phyloP scores from a whole-genome alignment of 768 basidiomycete genomes.

The Chalciporus chontae region DNA sequence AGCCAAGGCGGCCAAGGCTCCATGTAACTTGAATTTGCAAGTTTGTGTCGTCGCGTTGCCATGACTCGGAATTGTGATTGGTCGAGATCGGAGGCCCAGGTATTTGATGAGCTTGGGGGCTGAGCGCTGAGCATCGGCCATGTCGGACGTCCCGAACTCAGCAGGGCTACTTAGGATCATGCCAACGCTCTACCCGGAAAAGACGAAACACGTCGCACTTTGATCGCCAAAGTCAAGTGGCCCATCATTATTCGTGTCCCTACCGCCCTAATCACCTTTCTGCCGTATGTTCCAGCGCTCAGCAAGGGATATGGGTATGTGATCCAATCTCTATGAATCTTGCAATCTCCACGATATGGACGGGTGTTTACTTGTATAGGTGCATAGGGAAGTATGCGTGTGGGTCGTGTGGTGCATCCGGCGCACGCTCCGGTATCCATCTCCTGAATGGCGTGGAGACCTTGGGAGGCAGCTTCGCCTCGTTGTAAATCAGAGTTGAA shows the following conservation, averaged over 20 bases:
- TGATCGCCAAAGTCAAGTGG: background rate
- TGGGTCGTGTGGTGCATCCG: constrained; percentile 80
- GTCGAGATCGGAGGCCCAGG: no score
- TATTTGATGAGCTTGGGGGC: no score
- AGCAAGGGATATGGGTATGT: constrained; percentile 26
- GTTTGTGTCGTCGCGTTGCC: no score
- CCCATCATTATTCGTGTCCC: background rate
- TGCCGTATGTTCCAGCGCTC: constrained; percentile 5
- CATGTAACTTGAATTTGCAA: no score
- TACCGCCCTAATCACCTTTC: background rate
- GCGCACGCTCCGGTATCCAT: constrained; percentile 71
- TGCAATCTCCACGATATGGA: background rate
- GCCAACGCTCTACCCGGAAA: no score
- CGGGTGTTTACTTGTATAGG: constrained; percentile 46
- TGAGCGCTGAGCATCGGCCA: no score
- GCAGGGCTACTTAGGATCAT: no score
- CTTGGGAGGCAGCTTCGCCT: constrained; percentile 66
- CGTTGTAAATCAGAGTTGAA: constrained; percentile 54
- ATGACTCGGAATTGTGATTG: no score
- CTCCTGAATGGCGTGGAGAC: constrained; percentile 65
- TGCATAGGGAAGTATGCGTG: constrained; percentile 83
- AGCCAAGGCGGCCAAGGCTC: no score
- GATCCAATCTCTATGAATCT: constrained; percentile 24
- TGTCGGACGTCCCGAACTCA: no score
- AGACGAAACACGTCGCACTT: no score